Evolutionary conservation across 306 rosid genomes (phyloP).

Genomic region (Cucumis cinereus): DNA sequence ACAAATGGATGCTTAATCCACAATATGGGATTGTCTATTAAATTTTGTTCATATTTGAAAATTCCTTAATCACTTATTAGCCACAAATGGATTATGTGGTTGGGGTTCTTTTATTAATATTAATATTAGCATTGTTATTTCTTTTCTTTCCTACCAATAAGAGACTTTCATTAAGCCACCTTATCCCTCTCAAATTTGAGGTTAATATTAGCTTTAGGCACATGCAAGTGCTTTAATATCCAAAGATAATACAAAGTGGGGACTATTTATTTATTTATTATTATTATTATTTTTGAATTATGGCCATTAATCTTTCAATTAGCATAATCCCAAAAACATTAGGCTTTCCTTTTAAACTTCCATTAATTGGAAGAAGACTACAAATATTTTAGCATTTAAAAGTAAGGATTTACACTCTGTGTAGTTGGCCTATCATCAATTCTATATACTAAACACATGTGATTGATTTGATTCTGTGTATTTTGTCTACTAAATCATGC

Average conservation of each 20-base stretch:
- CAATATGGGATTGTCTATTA: slow-evolving; percentile 11
- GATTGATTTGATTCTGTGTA: neutral
- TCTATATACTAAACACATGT: neutral
- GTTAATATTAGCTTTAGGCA: slow-evolving; percentile 16
- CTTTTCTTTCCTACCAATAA: neutral
- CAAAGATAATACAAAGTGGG: neutral
- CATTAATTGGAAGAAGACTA: neutral
- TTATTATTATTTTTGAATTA: no score
- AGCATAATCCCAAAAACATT: neutral
- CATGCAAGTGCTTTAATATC: slow-evolving; percentile 20
- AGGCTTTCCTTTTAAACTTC: neutral
- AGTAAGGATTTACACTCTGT: neutral
- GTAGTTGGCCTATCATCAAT: neutral
- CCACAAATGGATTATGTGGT: slow-evolving; percentile 31
- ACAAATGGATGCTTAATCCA: neutral
- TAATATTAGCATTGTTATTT: no score
- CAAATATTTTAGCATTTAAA: neutral
- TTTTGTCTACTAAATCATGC: neutral
- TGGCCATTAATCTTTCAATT: neutral
- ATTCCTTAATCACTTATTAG: slow-evolving; percentile 14
- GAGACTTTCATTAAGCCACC: neutral
- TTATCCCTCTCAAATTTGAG: neutral
- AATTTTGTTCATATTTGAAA: slow-evolving; percentile 4
- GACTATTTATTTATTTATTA: neutral
- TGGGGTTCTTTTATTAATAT: neutral